A percentile compares a stretch with the other conserved stretches of the same genome.
These are phyloP conservation scores for Plasmodium vinckei DNA, from an alignment of 169 alveolate genomes.

Conservation along the genomic window DNA sequence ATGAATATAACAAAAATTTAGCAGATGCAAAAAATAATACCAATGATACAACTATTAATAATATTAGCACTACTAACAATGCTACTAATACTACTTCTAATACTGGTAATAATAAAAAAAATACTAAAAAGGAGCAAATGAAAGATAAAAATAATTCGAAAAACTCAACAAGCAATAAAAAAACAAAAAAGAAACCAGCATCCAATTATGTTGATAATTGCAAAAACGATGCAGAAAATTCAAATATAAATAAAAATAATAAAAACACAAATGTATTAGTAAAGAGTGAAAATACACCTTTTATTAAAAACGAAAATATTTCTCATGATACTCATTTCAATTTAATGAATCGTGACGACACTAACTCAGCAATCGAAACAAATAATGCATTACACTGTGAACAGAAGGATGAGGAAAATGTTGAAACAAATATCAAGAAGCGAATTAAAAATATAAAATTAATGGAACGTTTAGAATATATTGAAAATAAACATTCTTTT, in stretches of 20 bases:
- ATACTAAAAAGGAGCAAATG: slow-evolving; percentile 8
- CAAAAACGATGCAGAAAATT: slow-evolving; percentile 8
- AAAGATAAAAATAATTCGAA: slow-evolving; percentile 10
- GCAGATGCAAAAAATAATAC: slow-evolving; percentile 13
- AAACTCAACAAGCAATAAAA: background rate
- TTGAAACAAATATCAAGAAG: slow-evolving; percentile 13
- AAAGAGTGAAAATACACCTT: background rate
- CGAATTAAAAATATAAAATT: slow-evolving; percentile 30
- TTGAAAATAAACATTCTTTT: slow-evolving; percentile 29
- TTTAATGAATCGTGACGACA: background rate
- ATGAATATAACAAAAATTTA: slow-evolving; percentile 33
- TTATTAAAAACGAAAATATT: background rate
- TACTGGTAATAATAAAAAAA: background rate
- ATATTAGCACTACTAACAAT: background rate
- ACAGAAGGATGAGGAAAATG: background rate
- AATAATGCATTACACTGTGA: background rate
- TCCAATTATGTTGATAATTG: background rate
- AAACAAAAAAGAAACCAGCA: slow-evolving; percentile 15
- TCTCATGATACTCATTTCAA: background rate
- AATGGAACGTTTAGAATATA: slow-evolving; percentile 41
- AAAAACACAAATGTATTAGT: background rate
- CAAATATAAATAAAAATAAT: background rate
- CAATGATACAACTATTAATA: background rate
- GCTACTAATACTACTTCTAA: background rate
- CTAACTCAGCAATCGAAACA: background rate